Percentiles rank a stretch among this genome's conserved stretches.
Conservation (phyloP, 176 grass and related monocot species). For the Chloris gayana region DNA sequence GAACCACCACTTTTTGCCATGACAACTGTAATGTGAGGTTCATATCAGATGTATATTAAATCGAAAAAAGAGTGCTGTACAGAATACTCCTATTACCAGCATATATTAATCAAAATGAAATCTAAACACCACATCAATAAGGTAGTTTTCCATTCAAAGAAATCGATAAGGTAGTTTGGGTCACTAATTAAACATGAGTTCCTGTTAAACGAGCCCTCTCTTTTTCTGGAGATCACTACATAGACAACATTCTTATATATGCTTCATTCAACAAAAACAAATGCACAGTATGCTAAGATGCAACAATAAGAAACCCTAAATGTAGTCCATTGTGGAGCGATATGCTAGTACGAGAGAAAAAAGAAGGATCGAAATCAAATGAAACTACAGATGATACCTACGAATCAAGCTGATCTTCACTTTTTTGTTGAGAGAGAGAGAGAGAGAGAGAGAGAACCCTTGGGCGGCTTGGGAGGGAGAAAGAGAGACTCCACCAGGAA, state of each 20-base stretch:
- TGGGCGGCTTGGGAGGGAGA: neutral
- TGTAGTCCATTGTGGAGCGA: neutral
- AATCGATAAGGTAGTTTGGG: neutral
- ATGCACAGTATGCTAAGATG: neutral
- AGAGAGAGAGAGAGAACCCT: neutral
- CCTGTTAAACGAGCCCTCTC: neutral
- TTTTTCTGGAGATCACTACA: neutral
- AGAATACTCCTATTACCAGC: neutral
- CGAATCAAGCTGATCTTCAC: neutral
- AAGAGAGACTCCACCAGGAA: neutral
- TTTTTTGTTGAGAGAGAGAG: neutral
- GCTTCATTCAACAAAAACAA: neutral
- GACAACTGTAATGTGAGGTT: neutral
- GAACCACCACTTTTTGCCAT: conserved; percentile 15
- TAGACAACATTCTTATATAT: neutral
- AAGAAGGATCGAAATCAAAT: neutral
- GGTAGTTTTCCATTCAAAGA: too few relatives aligned
- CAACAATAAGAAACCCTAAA: neutral
- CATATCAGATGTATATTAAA: neutral
- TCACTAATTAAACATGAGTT: neutral
- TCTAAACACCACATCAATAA: neutral
- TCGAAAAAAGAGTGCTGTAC: neutral
- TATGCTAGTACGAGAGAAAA: neutral
- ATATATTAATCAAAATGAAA: neutral
- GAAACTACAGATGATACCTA: neutral